Evolutionary conservation across 2,329 filamentous ascomycete genomes (phyloP).

Genomic region (Calonectria henricotiae): DNA sequence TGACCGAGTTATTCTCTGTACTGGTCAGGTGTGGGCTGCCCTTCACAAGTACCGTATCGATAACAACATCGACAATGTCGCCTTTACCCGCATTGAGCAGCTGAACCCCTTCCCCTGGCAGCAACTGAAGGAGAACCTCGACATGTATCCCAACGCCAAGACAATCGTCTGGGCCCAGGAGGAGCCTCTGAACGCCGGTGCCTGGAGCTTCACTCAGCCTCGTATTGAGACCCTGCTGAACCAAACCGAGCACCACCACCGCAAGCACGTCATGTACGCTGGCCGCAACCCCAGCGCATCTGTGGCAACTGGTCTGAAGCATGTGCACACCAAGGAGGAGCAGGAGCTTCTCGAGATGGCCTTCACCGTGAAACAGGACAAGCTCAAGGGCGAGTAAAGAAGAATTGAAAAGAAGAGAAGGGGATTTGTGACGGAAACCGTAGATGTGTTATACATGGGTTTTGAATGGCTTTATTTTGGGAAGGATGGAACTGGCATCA

Average conservation of each 20-base stretch:
- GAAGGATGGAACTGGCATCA: conserved; percentile 39
- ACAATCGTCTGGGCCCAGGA: conserved; percentile 98
- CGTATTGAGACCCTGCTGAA: conserved; percentile 97
- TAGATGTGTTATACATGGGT: conserved; percentile 35
- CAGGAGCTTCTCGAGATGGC: conserved; percentile 82
- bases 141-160: conserved; percentile 97
- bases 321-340: conserved; percentile 92
- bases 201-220: conserved; percentile 97
- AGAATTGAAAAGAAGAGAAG: conserved; percentile 12
- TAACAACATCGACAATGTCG: conserved; percentile 90
- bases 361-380: conserved; percentile 77
- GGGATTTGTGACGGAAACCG: background rate
- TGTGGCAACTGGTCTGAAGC: conserved; percentile 94
- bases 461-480: conserved; percentile 20
- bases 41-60: conserved; percentile 92
- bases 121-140: conserved; percentile 95
- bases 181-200: conserved; percentile 96
- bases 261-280: conserved; percentile 97
- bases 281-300: conserved; percentile 94
- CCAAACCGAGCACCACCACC: conserved; percentile 91
- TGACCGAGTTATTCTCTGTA: conserved; percentile 94
- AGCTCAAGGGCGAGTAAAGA: conserved; percentile 77
- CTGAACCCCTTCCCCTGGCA: conserved; percentile 99
- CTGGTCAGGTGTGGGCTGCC: conserved; percentile 93
- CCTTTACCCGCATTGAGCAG: conserved; percentile 96